Base-by-base conservation (phyloP, 2,329 filamentous ascomycete species). In the Exophiala calicioides region DNA sequence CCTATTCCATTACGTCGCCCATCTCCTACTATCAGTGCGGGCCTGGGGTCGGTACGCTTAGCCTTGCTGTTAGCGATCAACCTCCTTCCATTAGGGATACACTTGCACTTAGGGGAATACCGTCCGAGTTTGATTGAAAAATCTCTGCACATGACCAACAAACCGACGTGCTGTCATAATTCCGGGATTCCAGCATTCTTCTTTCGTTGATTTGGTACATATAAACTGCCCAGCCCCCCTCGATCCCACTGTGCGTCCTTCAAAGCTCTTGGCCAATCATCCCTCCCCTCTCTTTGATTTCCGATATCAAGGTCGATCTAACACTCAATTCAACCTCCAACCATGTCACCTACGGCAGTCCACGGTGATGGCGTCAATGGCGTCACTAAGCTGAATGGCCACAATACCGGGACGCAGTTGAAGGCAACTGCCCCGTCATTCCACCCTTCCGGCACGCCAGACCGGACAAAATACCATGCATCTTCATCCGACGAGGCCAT, bases 401-500 rank as follows among this genome's bases (percentile, higher is more conserved):
- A 50, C 33, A 49, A 19, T 30, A 40, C 36, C 18, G 49, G 53
- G 21, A 50, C 50, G 19, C 53, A 53, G 15, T 47, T 60, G 50
- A 69, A 75, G 57, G 66, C 71, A 52, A 69, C 71, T 55, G 67
- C 68, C 19, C 57, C 65, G 27, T 55, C 65, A 10, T 71, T 70
- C 60, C 65, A 66, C 24, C 67, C 67, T 10, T 52, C 61, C 27
- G 55, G 40, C 30, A 68, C 66, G 39, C 59, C 63, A 44, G 53
- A 64, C 38, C 64, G 70, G 24, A 68, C 76, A 26, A 69, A 65
- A 50, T 82, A 81, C 74, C 93, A 96, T 72, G 79, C 89, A 44
- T 68, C 86, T 15, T 90, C 91, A 19, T 90, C 90, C 32, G 74
- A 83, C 47, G 76, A 79, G 60, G 91, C 93, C 60, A 94, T 96